Conservation (phyloP, 495 filamentous ascomycete genomes). For the Saxophila tyrrhenica region DNA sequence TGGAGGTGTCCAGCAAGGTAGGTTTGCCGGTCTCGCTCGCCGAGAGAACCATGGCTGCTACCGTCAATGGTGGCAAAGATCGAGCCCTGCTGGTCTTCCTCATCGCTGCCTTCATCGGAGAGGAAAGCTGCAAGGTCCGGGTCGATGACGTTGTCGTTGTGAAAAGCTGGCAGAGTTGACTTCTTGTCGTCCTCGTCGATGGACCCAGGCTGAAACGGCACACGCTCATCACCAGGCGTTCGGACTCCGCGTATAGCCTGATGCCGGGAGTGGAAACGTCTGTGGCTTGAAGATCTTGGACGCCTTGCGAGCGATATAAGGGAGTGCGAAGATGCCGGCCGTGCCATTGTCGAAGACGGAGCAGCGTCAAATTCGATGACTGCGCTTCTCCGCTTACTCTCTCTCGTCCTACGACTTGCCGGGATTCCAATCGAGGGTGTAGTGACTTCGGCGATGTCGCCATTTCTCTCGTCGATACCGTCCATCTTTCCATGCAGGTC, state of each 20-base stretch:
- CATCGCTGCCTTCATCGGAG: slow-evolving; percentile 82
- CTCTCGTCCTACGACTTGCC: slow-evolving; percentile 63
- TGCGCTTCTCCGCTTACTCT: slow-evolving; percentile 69
- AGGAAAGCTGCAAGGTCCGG: slow-evolving; percentile 90
- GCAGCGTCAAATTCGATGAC: slow-evolving; percentile 83
- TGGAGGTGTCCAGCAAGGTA: slow-evolving; percentile 33
- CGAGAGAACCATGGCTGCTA: slow-evolving; percentile 27
- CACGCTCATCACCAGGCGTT: slow-evolving; percentile 57
- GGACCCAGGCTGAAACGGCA: slow-evolving; percentile 74
- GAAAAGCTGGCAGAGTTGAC: slow-evolving; percentile 74
- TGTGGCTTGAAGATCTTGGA: slow-evolving; percentile 65
- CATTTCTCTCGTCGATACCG: slow-evolving; percentile 2
- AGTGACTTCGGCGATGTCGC: slow-evolving; percentile 21
- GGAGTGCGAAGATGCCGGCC: slow-evolving; percentile 88
- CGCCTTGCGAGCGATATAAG: slow-evolving; percentile 60
- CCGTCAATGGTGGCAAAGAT: slow-evolving; percentile 64
- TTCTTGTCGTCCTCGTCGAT: slow-evolving; percentile 51
- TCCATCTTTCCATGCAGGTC: neutral
- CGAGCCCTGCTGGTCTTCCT: slow-evolving; percentile 77
- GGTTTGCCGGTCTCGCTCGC: slow-evolving; percentile 44
- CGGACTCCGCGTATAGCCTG: slow-evolving; percentile 54
- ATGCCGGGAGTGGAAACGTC: slow-evolving; percentile 76
- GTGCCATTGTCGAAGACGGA: slow-evolving; percentile 43
- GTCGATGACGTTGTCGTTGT: slow-evolving; percentile 96
- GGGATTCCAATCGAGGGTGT: slow-evolving; percentile 34